phyloP scores from a whole-genome alignment of 495 filamentous ascomycete species.

The Mytilinidion resinicola region DNA sequence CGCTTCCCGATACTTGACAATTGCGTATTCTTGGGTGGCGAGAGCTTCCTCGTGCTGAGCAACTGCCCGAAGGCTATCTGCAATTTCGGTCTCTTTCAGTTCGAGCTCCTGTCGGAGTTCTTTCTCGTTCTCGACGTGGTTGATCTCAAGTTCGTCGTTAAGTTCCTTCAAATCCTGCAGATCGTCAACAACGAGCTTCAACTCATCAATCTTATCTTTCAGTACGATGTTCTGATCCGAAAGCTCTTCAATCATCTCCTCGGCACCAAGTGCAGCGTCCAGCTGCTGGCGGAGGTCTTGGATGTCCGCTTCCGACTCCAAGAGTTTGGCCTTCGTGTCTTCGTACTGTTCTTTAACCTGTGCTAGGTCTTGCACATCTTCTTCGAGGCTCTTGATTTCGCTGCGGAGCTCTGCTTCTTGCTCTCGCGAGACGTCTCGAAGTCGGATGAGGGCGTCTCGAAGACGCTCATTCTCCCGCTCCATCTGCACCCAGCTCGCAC shows the following conservation, averaged over 20 bases:
- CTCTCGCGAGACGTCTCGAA: conserved; percentile 81
- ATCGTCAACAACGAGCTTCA: conserved; percentile 74
- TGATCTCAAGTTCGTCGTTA: conserved; percentile 88
- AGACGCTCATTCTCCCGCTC: conserved; percentile 82
- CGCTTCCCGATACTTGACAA: conserved; percentile 79
- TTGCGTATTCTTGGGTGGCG: conserved; percentile 82
- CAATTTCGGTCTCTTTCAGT: conserved; percentile 67
- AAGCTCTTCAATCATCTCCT: conserved; percentile 89
- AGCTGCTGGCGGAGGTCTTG: conserved; percentile 88
- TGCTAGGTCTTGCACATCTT: conserved; percentile 68
- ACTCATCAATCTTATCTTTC: conserved; percentile 74
- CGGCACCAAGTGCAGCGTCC: conserved; percentile 76
- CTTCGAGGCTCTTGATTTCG: conserved; percentile 71
- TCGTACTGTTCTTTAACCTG: conserved; percentile 65
- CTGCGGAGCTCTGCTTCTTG: conserved; percentile 72
- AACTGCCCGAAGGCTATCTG: conserved; percentile 63
- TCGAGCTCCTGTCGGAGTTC: conserved; percentile 93
- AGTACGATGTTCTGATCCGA: conserved; percentile 77
- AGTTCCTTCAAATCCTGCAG: conserved; percentile 83
- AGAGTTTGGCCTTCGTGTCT: conserved; percentile 61
- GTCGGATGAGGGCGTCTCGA: conserved; percentile 73
- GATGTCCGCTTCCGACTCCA: conserved; percentile 65
- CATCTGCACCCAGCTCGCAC: conserved; percentile 84
- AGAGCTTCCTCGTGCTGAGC: conserved; percentile 65
- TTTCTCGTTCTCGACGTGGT: conserved; percentile 85